phyloP scores from a whole-genome alignment of 768 basidiomycete species.

The Floccularia luteovirens region DNA sequence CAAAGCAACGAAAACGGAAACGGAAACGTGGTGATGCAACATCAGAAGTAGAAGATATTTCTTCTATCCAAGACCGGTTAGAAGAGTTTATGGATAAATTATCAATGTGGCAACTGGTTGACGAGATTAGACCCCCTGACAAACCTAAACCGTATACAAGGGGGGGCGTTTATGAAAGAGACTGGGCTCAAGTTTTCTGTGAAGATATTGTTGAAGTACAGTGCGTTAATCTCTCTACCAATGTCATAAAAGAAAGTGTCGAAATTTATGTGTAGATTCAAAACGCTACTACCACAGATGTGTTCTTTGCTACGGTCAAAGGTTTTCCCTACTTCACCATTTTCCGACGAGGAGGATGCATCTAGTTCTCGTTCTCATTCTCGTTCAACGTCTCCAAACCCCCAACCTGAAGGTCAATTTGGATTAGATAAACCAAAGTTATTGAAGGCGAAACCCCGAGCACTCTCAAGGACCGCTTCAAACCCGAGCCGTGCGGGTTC shows the following conservation, averaged over 20 bases:
- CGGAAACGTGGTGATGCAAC: slow-evolving; percentile 12
- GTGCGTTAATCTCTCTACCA: slow-evolving; percentile 36
- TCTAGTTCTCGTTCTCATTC: slow-evolving; percentile 23
- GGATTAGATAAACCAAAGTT: slow-evolving; percentile 4
- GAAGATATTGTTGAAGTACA: slow-evolving; percentile 57
- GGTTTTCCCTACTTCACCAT: slow-evolving; percentile 58
- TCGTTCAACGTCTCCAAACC: too few species aligned
- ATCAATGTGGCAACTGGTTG: slow-evolving; percentile 69
- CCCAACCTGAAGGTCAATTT: too few species aligned
- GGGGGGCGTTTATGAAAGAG: slow-evolving; percentile 26
- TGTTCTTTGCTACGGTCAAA: slow-evolving; percentile 57
- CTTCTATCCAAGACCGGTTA: slow-evolving; percentile 39
- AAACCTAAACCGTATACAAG: slow-evolving; percentile 6
- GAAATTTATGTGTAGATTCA: slow-evolving; percentile 38
- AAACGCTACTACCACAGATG: slow-evolving; percentile 36
- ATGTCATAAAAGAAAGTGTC: neutral
- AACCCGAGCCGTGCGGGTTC: slow-evolving; percentile 12
- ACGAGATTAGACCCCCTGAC: slow-evolving; percentile 18
- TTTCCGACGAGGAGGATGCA: slow-evolving; percentile 36
- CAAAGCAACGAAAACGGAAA: slow-evolving; percentile 20
- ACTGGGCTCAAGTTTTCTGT: slow-evolving; percentile 74
- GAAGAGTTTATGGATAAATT: slow-evolving; percentile 77
- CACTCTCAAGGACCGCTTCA: slow-evolving; percentile 1
- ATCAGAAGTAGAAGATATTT: too few species aligned
- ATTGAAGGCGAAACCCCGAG: neutral